A percentile compares a stretch with the other conserved stretches of the same genome.
These are phyloP conservation scores for Elsinoe fawcettii DNA, from an alignment of 2,329 filamentous ascomycete species.

Conservation along the genomic window DNA sequence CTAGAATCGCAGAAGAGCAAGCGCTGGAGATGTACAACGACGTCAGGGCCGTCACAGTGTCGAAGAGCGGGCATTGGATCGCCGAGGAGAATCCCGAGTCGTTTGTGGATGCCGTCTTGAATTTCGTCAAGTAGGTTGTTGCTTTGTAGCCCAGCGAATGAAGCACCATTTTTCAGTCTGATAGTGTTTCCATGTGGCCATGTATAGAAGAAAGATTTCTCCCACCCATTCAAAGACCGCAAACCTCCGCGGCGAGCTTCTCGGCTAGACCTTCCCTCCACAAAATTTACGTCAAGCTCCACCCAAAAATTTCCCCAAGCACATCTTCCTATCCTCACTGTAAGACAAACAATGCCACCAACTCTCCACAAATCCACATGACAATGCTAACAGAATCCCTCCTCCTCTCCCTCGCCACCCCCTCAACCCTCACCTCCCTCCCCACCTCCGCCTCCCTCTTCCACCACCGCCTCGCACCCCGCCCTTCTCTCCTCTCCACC, in stretches of 20 bases:
- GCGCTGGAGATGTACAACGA: conserved; percentile 30
- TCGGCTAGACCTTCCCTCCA: neutral
- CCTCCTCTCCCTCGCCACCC: conserved; percentile 40
- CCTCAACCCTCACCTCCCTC: conserved; percentile 39
- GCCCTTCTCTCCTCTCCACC: conserved; percentile 62
- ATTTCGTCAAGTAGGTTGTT: conserved; percentile 22
- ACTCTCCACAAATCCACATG: neutral
- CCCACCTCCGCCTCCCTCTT: conserved; percentile 81
- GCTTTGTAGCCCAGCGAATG: neutral
- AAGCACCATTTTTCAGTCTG: no score
- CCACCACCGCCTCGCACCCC: conserved; percentile 71
- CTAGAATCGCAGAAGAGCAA: conserved; percentile 25
- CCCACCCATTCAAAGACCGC: neutral
- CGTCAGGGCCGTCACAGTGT: conserved; percentile 23
- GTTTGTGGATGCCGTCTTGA: conserved; percentile 30
- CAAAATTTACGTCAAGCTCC: neutral
- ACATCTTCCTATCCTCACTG: neutral
- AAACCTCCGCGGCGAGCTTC: neutral
- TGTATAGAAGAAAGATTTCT: neutral
- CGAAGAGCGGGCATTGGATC: conserved; percentile 31
- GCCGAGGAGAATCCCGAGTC: conserved; percentile 34
- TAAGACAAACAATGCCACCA: no score
- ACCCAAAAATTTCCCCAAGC: neutral
- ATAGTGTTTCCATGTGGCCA: no score
- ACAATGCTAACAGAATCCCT: conserved; percentile 47